These are phyloP conservation scores for Fusarium chaquense DNA, from an alignment of 2,329 filamentous ascomycete genomes.

Conservation along the genomic window DNA sequence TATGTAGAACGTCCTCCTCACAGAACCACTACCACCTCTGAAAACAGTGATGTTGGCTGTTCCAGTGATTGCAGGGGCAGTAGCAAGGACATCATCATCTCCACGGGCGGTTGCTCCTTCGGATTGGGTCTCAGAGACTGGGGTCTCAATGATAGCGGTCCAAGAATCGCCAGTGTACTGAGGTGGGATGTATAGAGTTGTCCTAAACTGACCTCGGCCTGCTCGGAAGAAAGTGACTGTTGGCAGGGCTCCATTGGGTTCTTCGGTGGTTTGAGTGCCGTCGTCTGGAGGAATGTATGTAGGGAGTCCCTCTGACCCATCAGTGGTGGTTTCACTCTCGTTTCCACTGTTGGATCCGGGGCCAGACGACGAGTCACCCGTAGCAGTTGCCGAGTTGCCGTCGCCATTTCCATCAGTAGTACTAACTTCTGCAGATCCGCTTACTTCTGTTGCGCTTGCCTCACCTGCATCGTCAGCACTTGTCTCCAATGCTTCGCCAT, in stretches of 20 bases:
- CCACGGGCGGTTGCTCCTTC: slow-evolving; percentile 14
- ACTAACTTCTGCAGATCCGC: not conserved
- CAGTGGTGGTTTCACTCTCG: not conserved
- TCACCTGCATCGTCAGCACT: rapidly evolving
- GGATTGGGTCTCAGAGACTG: slow-evolving; percentile 7
- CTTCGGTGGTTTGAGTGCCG: not conserved
- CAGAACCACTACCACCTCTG: not conserved
- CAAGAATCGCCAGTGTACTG: slow-evolving; percentile 1
- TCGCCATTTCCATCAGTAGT: not conserved
- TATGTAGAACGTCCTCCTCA: slow-evolving; percentile 4
- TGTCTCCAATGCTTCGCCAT: not conserved
- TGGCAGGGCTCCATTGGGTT: not conserved
- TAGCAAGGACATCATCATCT: not conserved
- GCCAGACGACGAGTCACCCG: not conserved
- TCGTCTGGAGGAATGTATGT: not conserved
- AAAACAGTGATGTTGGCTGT: slow-evolving; percentile 21
- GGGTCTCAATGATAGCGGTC: slow-evolving; percentile 19
- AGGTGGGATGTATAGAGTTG: slow-evolving; percentile 18
- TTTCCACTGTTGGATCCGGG: not conserved
- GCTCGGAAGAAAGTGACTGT: slow-evolving; percentile 31
- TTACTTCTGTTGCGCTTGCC: not conserved
- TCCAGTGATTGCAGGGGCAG: not conserved
- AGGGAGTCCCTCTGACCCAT: not conserved
- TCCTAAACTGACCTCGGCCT: not conserved
- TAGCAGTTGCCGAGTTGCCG: not conserved